Evolutionary conservation across 176 grass and related monocot genomes (phyloP), one percentile per base, ranked within the genome.

Genomic region (Oryza glaberrima): DNA sequence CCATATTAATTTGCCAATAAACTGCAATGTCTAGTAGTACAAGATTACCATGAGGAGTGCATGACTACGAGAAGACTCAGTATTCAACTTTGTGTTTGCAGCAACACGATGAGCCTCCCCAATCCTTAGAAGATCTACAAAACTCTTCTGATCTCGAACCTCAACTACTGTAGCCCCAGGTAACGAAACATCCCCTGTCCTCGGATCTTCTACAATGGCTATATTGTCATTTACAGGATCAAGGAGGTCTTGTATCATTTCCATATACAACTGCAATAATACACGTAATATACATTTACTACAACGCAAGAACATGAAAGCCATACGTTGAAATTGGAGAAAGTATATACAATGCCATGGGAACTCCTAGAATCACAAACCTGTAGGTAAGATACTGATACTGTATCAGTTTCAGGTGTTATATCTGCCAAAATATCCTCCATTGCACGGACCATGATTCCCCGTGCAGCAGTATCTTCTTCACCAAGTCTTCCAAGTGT

Each of bases 201-300:
- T 99, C 81, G 97, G 94, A 80, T 99, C 97, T 90, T 99, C 97
- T 81, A 94, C 94, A 77, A 99, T 99, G 19, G 94, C 92, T 82
- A 99, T 99, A 84, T 99, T 99, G 82, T 99, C 97, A 92, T 99
- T 99, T 77, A 87, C 84, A 86, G 97, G 97, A 90, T 96, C 90
- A 83, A 99, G 90, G 64, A 99, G 97, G 52, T 99, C 97, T 79
- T 99, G 97, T 78, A 99, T 96, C 83, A 93, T 99, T 90, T 99
- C 97, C 97, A 99, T 99, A 84, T 99, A 99, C 58, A 99, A 78
- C 97, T 99, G 83, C 58, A 86, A 63, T 5, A 86, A 88, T 13
- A 85, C 36, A 9, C 71, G 38, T 67, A 88, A 77, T 26, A 84
- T 45, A 78, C 30, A 76, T 83, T 65, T 79, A 80, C 25, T 79